Conservation (phyloP, 2,329 filamentous ascomycete genomes). For the Talaromyces sp. region DNA sequence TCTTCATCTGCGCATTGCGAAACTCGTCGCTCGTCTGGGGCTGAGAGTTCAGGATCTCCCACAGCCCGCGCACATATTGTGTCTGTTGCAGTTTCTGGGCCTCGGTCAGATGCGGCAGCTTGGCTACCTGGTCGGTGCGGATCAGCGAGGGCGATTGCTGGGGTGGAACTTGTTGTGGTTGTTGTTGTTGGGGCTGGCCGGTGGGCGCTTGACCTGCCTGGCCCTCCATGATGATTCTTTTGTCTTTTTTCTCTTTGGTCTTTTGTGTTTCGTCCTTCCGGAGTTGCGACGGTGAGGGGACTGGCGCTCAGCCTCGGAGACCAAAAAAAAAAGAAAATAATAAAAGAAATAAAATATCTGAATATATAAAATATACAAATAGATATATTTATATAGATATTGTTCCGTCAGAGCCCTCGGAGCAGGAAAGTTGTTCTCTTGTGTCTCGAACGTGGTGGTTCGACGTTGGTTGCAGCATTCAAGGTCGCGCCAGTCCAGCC, state of each 20-base stretch:
- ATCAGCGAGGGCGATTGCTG: constrained; percentile 45
- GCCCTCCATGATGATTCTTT: neutral
- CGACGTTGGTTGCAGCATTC: neutral
- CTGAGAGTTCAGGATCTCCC: constrained; percentile 47
- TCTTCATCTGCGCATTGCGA: constrained; percentile 44
- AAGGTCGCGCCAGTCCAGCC: no score
- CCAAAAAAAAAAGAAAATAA: neutral
- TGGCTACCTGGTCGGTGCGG: constrained; percentile 48
- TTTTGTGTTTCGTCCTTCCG: neutral
- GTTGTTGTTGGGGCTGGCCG: constrained; percentile 11
- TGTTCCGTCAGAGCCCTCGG: neutral
- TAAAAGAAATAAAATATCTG: no score
- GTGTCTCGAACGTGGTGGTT: neutral
- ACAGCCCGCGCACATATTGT: constrained; percentile 49
- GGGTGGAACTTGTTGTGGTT: constrained; percentile 25
- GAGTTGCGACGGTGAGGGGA: neutral
- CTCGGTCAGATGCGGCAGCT: constrained; percentile 49
- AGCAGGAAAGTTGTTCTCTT: neutral
- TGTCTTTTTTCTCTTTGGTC: neutral
- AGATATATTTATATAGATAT: neutral
- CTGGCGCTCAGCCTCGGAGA: neutral
- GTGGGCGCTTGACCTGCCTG: constrained; percentile 15
- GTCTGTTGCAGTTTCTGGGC: constrained; percentile 53
- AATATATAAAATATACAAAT: no score
- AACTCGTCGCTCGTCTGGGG: constrained; percentile 47